These are phyloP conservation scores for Brassica cretica DNA, from an alignment of 345 rosid genomes.

Conservation along the genomic window DNA sequence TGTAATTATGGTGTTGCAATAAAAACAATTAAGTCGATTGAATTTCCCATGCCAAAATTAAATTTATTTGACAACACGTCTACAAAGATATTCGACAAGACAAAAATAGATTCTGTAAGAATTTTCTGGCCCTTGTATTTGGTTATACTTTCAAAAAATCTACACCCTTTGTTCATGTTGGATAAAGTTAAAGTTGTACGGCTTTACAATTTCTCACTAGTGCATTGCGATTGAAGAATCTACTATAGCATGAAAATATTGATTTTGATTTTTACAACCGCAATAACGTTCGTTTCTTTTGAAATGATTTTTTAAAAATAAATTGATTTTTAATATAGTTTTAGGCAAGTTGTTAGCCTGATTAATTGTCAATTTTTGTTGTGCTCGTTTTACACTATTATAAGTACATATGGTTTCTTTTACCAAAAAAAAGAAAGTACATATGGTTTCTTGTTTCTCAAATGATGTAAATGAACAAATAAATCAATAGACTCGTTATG, in stretches of 20 bases:
- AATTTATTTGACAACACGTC: constrained; percentile 13
- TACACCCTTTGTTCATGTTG: background rate
- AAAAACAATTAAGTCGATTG: background rate
- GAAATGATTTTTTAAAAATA: too few relatives aligned
- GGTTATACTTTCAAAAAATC: background rate
- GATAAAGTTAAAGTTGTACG: background rate
- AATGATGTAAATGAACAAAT: background rate
- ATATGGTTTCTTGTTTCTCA: background rate
- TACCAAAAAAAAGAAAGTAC: background rate
- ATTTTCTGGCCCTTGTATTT: background rate
- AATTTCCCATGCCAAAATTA: background rate
- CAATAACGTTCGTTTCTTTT: background rate
- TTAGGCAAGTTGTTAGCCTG: background rate
- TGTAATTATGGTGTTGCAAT: background rate
- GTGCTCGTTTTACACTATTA: background rate
- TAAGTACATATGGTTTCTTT: too few relatives aligned
- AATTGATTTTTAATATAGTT: background rate
- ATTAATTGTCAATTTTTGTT: background rate
- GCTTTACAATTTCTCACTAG: background rate
- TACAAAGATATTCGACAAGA: background rate
- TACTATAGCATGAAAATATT: background rate
- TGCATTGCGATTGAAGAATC: background rate
- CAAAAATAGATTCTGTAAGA: background rate
- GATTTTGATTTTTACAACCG: background rate
- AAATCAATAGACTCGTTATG: background rate